Evolutionary conservation across 2,329 filamentous ascomycete species (phyloP).

Genomic region (Pyrenophora graminea): DNA sequence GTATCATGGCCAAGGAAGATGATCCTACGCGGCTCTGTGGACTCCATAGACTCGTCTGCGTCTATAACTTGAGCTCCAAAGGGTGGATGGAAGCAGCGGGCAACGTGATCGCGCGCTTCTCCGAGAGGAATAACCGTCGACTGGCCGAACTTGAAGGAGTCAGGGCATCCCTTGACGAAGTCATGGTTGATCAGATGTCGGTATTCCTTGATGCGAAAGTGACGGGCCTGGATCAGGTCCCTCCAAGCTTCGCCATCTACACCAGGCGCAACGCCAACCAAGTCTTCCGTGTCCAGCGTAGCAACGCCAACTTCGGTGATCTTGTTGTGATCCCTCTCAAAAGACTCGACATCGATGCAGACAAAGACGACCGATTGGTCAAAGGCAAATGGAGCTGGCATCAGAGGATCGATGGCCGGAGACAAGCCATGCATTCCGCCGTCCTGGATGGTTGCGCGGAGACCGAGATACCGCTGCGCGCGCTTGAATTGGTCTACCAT

Average conservation of each 20-base stretch:
- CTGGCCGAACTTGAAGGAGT: conserved; percentile 71
- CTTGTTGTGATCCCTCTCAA: conserved; percentile 66
- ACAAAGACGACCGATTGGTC: conserved; percentile 67
- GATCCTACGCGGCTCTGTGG: conserved; percentile 59
- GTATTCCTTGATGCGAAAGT: conserved; percentile 77
- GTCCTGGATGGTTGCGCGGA: conserved; percentile 52
- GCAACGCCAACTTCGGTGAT: conserved; percentile 89
- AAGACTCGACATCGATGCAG: conserved; percentile 80
- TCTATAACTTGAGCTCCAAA: conserved; percentile 47
- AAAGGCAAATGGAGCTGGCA: conserved; percentile 40
- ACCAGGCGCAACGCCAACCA: conserved; percentile 64
- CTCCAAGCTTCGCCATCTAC: conserved; percentile 68
- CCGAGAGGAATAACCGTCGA: conserved; percentile 60
- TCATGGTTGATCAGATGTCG: conserved; percentile 66
- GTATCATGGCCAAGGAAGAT: conserved; percentile 81
- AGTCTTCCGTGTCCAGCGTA: conserved; percentile 71
- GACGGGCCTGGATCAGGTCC: conserved; percentile 66
- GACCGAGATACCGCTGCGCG: conserved; percentile 71
- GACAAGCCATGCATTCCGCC: background rate
- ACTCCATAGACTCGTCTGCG: conserved; percentile 15
- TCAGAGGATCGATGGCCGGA: conserved; percentile 24
- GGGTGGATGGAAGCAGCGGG: conserved; percentile 61
- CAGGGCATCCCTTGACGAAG: conserved; percentile 74
- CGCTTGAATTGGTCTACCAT: conserved; percentile 64
- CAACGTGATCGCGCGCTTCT: conserved; percentile 54